These are phyloP conservation scores for Aspergillus sp. DNA, from an alignment of 2,329 filamentous ascomycete genomes.

Conservation along the genomic window DNA sequence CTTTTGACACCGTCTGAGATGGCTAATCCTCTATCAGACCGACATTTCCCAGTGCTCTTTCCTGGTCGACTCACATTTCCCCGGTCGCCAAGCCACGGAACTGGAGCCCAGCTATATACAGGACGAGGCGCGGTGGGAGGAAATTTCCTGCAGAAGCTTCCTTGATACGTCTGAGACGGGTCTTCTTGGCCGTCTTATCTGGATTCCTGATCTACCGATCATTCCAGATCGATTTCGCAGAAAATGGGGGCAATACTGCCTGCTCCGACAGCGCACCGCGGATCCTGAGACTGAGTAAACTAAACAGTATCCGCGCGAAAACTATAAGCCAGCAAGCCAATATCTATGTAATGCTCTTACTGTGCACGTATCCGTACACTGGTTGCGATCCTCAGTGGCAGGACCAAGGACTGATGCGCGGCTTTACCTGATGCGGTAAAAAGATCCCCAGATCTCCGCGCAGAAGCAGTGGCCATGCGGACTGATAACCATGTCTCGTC, in stretches of 20 bases:
- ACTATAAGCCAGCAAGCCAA: not conserved
- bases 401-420: slow-evolving; percentile 8
- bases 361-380: slow-evolving; percentile 15
- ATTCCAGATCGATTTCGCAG: slow-evolving; percentile 70
- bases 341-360: not conserved
- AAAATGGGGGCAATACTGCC: slow-evolving; percentile 85
- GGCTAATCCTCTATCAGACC: slow-evolving; percentile 44
- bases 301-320: not conserved
- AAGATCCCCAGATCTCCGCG: slow-evolving; percentile 27
- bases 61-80: slow-evolving; percentile 83
- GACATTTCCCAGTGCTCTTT: slow-evolving; percentile 75
- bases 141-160: slow-evolving; percentile 73
- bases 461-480: not conserved
- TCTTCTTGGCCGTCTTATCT: slow-evolving; percentile 72
- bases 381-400: slow-evolving; percentile 14
- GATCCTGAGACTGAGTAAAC: slow-evolving; percentile 3
- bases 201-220: slow-evolving; percentile 71
- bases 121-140: slow-evolving; percentile 74
- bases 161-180: slow-evolving; percentile 76
- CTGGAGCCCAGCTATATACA: slow-evolving; percentile 79
- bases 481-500: slow-evolving; percentile 14
- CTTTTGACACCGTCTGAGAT: not conserved
- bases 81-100: slow-evolving; percentile 57
- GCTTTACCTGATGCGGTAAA: slow-evolving; percentile 39
- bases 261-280: slow-evolving; percentile 61